Evolutionary conservation across 2,329 filamentous ascomycete genomes (phyloP).

Genomic region (Hymenoscyphus scutula): DNA sequence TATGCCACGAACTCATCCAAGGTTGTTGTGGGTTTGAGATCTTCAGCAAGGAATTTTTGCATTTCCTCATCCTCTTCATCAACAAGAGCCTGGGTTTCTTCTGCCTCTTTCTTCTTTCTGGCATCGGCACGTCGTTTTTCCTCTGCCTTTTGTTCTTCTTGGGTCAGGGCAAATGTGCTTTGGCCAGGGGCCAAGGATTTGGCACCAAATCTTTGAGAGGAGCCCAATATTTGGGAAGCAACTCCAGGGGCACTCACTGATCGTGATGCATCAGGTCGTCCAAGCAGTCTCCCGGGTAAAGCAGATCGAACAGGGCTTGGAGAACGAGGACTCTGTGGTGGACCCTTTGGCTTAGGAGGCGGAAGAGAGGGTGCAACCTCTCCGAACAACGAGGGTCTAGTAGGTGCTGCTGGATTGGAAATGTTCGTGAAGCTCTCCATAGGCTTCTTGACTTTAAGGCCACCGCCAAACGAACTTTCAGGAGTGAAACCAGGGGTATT

Average conservation of each 20-base stretch:
- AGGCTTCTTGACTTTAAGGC: slow-evolving; percentile 43
- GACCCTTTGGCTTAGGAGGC: slow-evolving; percentile 44
- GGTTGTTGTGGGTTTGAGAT: slow-evolving; percentile 58
- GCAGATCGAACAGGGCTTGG: slow-evolving; percentile 67
- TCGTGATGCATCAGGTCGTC: slow-evolving; percentile 50
- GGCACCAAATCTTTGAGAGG: slow-evolving; percentile 47
- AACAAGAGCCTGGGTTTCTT: slow-evolving; percentile 55
- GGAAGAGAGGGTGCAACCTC: slow-evolving; percentile 57
- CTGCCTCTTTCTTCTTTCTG: slow-evolving; percentile 54
- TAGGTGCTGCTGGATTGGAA: slow-evolving; percentile 43
- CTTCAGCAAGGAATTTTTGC: slow-evolving; percentile 59
- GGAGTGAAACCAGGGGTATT: slow-evolving; percentile 53
- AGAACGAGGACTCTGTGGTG: slow-evolving; percentile 58
- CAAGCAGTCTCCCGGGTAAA: slow-evolving; percentile 49
- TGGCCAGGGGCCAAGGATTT: slow-evolving; percentile 39
- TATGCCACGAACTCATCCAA: slow-evolving; percentile 68
- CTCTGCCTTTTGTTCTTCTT: slow-evolving; percentile 31
- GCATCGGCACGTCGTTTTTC: slow-evolving; percentile 35
- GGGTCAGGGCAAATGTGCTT: slow-evolving; percentile 25
- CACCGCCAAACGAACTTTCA: slow-evolving; percentile 56
- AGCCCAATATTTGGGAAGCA: slow-evolving; percentile 51
- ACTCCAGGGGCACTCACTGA: slow-evolving; percentile 61
- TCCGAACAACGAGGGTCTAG: slow-evolving; percentile 48
- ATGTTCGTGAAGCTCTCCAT: slow-evolving; percentile 43
- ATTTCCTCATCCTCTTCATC: slow-evolving; percentile 70